phyloP scores from a whole-genome alignment of 345 rosid genomes.

The Arabidopsis thaliana region DNA sequence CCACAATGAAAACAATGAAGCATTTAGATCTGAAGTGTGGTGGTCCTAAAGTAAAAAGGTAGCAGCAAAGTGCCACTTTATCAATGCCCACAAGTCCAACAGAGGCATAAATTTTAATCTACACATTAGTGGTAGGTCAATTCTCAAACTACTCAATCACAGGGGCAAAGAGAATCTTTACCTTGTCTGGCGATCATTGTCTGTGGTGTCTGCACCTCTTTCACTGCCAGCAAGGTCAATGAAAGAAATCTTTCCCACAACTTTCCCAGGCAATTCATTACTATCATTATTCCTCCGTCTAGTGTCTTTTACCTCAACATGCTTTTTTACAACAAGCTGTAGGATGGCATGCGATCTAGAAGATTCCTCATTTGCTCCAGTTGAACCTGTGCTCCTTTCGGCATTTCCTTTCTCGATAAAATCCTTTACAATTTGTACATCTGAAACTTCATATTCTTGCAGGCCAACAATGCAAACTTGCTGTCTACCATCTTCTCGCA shows the following conservation, averaged over 20 bases:
- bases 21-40: slow-evolving; percentile 19
- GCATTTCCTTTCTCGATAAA: slow-evolving; percentile 93
- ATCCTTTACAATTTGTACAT: slow-evolving; percentile 92
- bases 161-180: slow-evolving; percentile 35
- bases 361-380: slow-evolving; percentile 99
- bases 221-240: slow-evolving; percentile 99
- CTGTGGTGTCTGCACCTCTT: slow-evolving; percentile 99
- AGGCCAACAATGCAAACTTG: slow-evolving; percentile 98
- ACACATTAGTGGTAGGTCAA: slow-evolving; percentile 7
- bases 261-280: slow-evolving; percentile 75
- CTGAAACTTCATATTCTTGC: slow-evolving; percentile 97
- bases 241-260: slow-evolving; percentile 96
- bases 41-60: slow-evolving; percentile 28
- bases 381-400: slow-evolving; percentile 95
- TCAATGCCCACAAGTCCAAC: slow-evolving; percentile 27
- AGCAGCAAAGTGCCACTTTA: slow-evolving; percentile 10
- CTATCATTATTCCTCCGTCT: slow-evolving; percentile 80
- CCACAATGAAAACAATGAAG: slow-evolving; percentile 3
- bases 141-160: slow-evolving; percentile 6
- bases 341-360: slow-evolving; percentile 98
- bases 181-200: slow-evolving; percentile 97
- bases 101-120: slow-evolving; percentile 1
- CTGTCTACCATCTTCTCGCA: slow-evolving; percentile 99
- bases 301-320: slow-evolving; percentile 77
- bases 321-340: slow-evolving; percentile 90